These are phyloP conservation scores for Daldinia sp. DNA, from an alignment of 2,329 filamentous ascomycete genomes.

Conservation along the genomic window DNA sequence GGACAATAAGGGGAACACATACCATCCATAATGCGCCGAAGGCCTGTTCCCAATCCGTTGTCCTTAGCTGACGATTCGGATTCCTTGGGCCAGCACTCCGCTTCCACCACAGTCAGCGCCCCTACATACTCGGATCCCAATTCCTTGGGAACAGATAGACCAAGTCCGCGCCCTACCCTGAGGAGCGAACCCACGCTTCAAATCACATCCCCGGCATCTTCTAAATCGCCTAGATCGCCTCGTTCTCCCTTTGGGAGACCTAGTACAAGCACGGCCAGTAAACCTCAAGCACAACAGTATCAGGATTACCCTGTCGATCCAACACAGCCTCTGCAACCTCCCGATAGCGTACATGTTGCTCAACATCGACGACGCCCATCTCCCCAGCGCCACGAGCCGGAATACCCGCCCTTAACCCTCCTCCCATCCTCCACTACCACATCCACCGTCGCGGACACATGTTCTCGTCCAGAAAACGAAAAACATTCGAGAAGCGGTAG, in stretches of 20 bases:
- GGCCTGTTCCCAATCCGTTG: constrained; percentile 66
- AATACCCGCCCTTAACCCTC: constrained; percentile 29
- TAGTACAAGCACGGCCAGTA: constrained; percentile 36
- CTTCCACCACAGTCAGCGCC: constrained; percentile 29
- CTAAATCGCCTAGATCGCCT: constrained; percentile 46
- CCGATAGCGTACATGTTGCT: constrained; percentile 40
- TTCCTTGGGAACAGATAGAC: constrained; percentile 36
- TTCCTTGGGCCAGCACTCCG: constrained; percentile 46
- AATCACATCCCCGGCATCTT: constrained; percentile 40
- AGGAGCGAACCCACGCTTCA: constrained; percentile 40
- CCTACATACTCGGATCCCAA: constrained; percentile 38
- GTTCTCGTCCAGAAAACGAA: constrained; percentile 40
- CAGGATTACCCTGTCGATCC: constrained; percentile 23
- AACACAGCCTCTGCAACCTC: constrained; percentile 35
- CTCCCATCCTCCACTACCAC: constrained; percentile 33
- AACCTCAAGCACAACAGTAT: constrained; percentile 34
- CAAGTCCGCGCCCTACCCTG: constrained; percentile 38
- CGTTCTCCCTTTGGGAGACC: constrained; percentile 47
- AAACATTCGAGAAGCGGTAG: constrained; percentile 46
- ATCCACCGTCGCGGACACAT: constrained; percentile 33
- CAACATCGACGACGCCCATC: constrained; percentile 34
- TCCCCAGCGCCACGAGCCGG: constrained; percentile 34
- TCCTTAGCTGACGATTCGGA: constrained; percentile 56
- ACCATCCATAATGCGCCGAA: constrained; percentile 61
- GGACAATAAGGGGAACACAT: constrained; percentile 34